Base-by-base conservation (phyloP, 306 rosid species). In the Malus asiatica region DNA sequence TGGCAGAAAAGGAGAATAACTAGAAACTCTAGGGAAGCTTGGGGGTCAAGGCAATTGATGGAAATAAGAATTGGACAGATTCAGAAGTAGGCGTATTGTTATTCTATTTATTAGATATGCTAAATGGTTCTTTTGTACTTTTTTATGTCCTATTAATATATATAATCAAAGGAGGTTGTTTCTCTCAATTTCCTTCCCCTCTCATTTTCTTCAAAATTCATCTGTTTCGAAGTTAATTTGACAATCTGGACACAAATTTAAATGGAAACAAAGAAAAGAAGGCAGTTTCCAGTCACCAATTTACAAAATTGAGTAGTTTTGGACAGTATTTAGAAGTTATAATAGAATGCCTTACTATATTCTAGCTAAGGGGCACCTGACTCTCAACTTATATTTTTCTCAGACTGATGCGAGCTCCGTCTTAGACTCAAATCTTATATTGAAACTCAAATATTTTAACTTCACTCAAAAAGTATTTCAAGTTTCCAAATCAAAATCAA, bases 401-500 rank as follows among this genome's bases (percentile, higher is more conserved):
- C 2, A 42, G 2, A 38, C 1, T 40, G 45, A 1, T 40, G 45
- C 2, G 45, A 42, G 12, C 0, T 0, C 45, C 12, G 3, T 10
- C 0, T 42, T 9, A 42, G 3, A 42, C 45, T 42, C 45, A 42
- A 42, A 42, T 42, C 12, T 42, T 42, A 42, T 9, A 9, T 42
- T 42, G 12, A 42, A 42, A 48, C 53, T 48, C 7, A 48, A 48
- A 48, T 48, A 48, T 15, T 48, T 48, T 15, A 48, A 48, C 5
- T 48, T 48, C 55, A 15, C 55, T 48, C 20, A 4, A 15, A 48
- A 48, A 6, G 16, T 48, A 15, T 48, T 14, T 48, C 18, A 48
- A 15, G 18, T 15, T 48, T 5, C 16, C 8, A n/a, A n/a, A n/a
- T n/a, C n/a, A n/a, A n/a, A n/a, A n/a, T n/a, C 87, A 84, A 68